Percentiles rank a stretch among this genome's conserved stretches.
Conservation (phyloP, 352 stramenopile genomes). For the Globisporangium cederbergense region DNA sequence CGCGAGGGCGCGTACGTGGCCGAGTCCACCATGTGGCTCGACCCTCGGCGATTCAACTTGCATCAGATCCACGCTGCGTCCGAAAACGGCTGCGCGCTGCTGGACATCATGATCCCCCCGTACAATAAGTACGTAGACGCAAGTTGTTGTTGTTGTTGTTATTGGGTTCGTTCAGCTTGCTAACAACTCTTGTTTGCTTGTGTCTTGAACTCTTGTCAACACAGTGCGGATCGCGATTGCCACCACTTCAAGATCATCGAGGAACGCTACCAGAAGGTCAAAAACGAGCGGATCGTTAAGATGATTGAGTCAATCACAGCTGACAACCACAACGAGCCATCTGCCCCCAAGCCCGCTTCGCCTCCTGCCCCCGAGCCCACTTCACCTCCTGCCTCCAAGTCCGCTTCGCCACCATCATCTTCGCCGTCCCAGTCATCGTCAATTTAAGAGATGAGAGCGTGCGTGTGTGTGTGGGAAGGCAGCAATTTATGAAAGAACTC, state of each 20-base stretch:
- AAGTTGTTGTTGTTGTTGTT: not conserved
- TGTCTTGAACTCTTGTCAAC: conserved; percentile 7
- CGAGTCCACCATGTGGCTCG: conserved; percentile 78
- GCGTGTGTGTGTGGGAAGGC: not conserved
- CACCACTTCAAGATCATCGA: conserved; percentile 75
- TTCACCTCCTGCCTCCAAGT: too few relatives aligned
- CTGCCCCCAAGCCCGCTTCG: not conserved
- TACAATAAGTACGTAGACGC: conserved; percentile 70
- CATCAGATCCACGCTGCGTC: conserved; percentile 74
- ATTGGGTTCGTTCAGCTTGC: not conserved
- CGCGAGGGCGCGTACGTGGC: conserved; percentile 48
- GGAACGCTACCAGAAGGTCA: conserved; percentile 39
- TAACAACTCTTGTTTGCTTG: not conserved
- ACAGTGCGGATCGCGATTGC: conserved; percentile 71
- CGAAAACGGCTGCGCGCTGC: conserved; percentile 67
- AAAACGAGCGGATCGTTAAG: conserved; percentile 59
- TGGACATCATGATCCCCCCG: conserved; percentile 85
- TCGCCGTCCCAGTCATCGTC: not conserved
- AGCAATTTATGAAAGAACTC: conserved; percentile 2
- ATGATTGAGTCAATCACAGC: conserved; percentile 67
- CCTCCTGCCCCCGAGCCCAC: too few relatives aligned
- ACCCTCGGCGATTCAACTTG: conserved; percentile 78
- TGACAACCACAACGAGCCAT: conserved; percentile 61
- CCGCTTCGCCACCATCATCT: not conserved
- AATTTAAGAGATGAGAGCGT: not conserved